Percentiles rank a stretch among this genome's conserved stretches.
These are phyloP conservation scores for Zygnema circumcarinatum DNA, from an alignment of 139 green algal genomes.

Conservation along the genomic window DNA sequence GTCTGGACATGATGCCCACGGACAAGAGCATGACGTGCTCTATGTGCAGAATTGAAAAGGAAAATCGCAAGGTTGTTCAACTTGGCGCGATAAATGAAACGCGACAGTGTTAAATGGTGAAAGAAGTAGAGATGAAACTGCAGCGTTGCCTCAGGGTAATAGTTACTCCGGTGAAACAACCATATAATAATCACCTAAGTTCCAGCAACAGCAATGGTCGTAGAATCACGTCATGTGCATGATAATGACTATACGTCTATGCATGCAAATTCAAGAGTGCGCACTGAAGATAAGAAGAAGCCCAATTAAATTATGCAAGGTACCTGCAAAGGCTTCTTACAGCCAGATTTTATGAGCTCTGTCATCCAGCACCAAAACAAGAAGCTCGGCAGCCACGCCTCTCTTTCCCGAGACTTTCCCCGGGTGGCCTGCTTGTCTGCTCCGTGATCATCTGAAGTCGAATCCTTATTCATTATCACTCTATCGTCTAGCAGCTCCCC, in stretches of 20 bases:
- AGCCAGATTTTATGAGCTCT: conserved; percentile 27
- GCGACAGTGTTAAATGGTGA: no score
- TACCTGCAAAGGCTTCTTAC: conserved; percentile 32
- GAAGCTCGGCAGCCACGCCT: conserved; percentile 6
- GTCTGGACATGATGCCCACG: no score
- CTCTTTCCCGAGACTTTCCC: conserved; percentile 25
- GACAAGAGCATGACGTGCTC: no score
- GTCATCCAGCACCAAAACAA: conserved; percentile 42
- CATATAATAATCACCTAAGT: no score
- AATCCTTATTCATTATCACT: neutral
- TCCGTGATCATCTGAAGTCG: neutral
- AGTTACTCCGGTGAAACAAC: no score
- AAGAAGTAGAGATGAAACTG: neutral
- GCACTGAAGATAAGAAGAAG: neutral
- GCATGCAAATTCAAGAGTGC: neutral
- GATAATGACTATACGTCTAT: neutral
- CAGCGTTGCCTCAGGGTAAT: no score
- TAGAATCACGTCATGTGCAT: conserved; percentile 1
- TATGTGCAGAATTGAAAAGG: no score
- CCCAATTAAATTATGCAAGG: neutral
- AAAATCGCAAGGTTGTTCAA: no score
- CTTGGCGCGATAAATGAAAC: no score
- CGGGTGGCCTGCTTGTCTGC: neutral
- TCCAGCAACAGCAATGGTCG: neutral
- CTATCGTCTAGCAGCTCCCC: neutral